phyloP scores from a whole-genome alignment of 352 stramenopile genomes.

The Elongisporangium undulatum region DNA sequence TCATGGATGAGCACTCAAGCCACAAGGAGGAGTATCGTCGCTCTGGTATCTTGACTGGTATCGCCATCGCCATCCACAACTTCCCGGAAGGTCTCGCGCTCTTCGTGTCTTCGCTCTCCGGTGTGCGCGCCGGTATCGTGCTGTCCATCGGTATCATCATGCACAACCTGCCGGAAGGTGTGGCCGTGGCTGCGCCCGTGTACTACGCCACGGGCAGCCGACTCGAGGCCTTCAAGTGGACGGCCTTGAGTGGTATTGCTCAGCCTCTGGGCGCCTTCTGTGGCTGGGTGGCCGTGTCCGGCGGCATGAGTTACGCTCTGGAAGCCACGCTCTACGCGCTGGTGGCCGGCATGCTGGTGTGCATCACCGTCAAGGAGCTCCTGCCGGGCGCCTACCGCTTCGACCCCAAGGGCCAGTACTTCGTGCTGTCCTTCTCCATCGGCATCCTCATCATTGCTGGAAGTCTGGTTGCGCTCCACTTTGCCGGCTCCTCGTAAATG shows the following conservation, averaged over 20 bases:
- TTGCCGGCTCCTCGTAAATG: constrained; percentile 40
- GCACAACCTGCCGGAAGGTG: constrained; percentile 97
- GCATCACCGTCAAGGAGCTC: constrained; percentile 90
- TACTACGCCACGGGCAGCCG: constrained; percentile 96
- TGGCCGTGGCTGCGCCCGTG: constrained; percentile 94
- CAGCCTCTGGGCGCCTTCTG: constrained; percentile 89
- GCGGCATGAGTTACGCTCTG: constrained; percentile 59
- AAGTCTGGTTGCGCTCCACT: constrained; percentile 85
- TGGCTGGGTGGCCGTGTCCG: constrained; percentile 43
- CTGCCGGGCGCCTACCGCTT: constrained; percentile 90
- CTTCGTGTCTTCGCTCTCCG: constrained; percentile 92
- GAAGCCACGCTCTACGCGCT: constrained; percentile 89
- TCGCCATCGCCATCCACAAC: constrained; percentile 97
- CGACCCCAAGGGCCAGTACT: constrained; percentile 82
- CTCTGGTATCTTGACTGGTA: constrained; percentile 89
- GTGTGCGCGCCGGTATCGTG: constrained; percentile 86
- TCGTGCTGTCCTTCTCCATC: constrained; percentile 81
- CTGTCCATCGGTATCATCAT: constrained; percentile 95
- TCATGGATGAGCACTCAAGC: constrained; percentile 7
- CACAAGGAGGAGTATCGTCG: constrained; percentile 55
- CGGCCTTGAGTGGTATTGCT: constrained; percentile 81
- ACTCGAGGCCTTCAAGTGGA: constrained; percentile 91
- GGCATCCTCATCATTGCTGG: constrained; percentile 89
- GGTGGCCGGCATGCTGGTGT: constrained; percentile 91
- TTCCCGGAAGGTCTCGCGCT: constrained; percentile 96